These are phyloP conservation scores for Macrolepiota albuminosa DNA, from an alignment of 768 basidiomycete genomes.

Conservation along the genomic window DNA sequence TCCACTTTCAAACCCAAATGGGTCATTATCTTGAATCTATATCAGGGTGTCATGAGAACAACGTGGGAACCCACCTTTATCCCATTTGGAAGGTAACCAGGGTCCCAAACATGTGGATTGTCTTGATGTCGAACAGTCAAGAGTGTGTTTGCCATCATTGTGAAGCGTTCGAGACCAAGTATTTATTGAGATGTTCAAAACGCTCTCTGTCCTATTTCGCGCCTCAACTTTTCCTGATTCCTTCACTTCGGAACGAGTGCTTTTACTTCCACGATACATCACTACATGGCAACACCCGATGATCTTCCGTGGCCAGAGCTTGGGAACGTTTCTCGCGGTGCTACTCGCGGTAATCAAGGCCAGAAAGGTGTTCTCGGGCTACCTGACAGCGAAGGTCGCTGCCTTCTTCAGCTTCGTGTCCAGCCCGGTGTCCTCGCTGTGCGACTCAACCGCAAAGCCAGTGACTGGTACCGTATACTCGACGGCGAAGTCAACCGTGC, in stretches of 20 bases:
- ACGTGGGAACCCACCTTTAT: constrained; percentile 9
- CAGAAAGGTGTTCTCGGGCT: constrained; percentile 75
- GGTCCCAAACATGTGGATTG: constrained; percentile 21
- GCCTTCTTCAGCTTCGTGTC: constrained; percentile 72
- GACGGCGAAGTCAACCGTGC: constrained; percentile 77
- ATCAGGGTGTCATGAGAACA: constrained; percentile 9
- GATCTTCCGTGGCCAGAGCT: constrained; percentile 86
- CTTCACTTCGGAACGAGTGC: constrained; percentile 18
- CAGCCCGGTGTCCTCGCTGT: constrained; percentile 81
- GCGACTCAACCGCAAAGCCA: constrained; percentile 66
- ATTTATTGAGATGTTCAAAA: constrained; percentile 15
- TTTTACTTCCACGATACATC: constrained; percentile 18
- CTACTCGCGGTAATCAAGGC: constrained; percentile 81
- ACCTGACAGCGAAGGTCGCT: constrained; percentile 72
- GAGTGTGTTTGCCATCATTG: constrained; percentile 8
- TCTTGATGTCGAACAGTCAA: constrained; percentile 18
- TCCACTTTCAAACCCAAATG: neutral
- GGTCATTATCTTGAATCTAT: constrained; percentile 4
- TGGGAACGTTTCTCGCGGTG: constrained; percentile 80
- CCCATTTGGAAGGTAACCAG: constrained; percentile 22
- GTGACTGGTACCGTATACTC: constrained; percentile 79
- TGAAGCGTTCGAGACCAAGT: constrained; percentile 4
- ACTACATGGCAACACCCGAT: constrained; percentile 52
- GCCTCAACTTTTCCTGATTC: constrained; percentile 14
- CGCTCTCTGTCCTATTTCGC: constrained; percentile 3